These are phyloP conservation scores for Astrocystis sublimbata DNA, from an alignment of 495 filamentous ascomycete genomes.

Conservation along the genomic window DNA sequence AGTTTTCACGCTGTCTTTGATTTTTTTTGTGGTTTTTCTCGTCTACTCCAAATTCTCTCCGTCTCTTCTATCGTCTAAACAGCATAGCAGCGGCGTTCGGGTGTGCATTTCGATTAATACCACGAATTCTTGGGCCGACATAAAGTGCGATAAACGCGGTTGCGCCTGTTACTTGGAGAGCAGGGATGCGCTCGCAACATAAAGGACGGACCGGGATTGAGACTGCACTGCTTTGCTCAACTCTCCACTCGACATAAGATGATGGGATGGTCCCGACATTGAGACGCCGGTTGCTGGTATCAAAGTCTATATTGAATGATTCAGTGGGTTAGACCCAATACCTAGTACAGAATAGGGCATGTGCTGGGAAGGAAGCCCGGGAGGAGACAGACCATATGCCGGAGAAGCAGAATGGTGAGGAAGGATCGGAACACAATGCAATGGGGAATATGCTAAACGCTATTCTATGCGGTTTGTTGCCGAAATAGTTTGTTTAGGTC, in stretches of 20 bases:
- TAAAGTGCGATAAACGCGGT: not conserved
- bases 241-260: no score
- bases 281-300: not conserved
- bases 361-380: no score
- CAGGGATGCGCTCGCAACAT: not conserved
- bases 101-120: not conserved
- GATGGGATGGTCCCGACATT: no score
- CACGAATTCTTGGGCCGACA: not conserved
- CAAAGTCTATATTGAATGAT: not conserved
- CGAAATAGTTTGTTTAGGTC: not conserved
- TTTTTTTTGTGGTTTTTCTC: not conserved
- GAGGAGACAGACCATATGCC: not conserved
- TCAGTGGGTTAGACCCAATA: not conserved
- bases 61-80: not conserved
- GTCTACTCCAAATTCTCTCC: no score
- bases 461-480: not conserved
- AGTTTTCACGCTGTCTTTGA: not conserved
- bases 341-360: not conserved
- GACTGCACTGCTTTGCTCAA: no score
- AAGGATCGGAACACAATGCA: no score
- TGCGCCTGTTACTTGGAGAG: not conserved
- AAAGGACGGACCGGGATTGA: not conserved
- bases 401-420: not conserved
- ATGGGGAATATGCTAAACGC: no score
- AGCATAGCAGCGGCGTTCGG: slow-evolving; percentile 21